Conservation (phyloP, 2,329 filamentous ascomycete genomes). For the Verticillium zaregamsianum region DNA sequence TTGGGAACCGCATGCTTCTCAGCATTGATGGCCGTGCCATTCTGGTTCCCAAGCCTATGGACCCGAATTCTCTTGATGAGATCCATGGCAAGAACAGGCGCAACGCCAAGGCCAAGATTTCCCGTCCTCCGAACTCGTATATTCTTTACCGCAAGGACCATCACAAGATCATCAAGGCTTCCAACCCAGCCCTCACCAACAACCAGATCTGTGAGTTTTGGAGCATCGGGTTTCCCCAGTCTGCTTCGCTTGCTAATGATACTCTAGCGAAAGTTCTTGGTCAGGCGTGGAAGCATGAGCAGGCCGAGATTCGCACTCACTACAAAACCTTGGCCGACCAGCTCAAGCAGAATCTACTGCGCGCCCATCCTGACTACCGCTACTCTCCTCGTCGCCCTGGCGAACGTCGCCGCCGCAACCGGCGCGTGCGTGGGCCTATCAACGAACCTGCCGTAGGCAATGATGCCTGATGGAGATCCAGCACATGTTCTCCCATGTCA, state of each 20-base stretch:
- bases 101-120: slow-evolving; percentile 13
- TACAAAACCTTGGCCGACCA: slow-evolving; percentile 26
- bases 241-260: neutral
- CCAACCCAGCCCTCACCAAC: slow-evolving; percentile 19
- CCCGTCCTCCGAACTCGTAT: slow-evolving; percentile 26
- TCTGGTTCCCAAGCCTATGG: neutral
- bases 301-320: slow-evolving; percentile 20
- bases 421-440: neutral
- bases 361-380: slow-evolving; percentile 31
- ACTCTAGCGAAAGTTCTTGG: slow-evolving; percentile 30
- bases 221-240: neutral
- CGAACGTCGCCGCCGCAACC: slow-evolving; percentile 14
- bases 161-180: slow-evolving; percentile 16
- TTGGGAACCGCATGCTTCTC: neutral
- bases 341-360: slow-evolving; percentile 23
- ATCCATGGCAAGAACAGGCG: slow-evolving; percentile 17
- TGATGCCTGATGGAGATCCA: too few relatives aligned
- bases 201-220: slow-evolving; percentile 32
- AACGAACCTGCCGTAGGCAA: neutral
- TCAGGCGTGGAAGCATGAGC: slow-evolving; percentile 29
- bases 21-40: slow-evolving; percentile 1
- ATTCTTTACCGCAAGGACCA: slow-evolving; percentile 27
- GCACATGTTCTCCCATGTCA: too few relatives aligned
- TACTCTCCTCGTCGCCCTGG: slow-evolving; percentile 30
- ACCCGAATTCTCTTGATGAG: neutral